Base-by-base conservation (phyloP, 2,329 filamentous ascomycete genomes). In the Ceratocystis alfenasii region DNA sequence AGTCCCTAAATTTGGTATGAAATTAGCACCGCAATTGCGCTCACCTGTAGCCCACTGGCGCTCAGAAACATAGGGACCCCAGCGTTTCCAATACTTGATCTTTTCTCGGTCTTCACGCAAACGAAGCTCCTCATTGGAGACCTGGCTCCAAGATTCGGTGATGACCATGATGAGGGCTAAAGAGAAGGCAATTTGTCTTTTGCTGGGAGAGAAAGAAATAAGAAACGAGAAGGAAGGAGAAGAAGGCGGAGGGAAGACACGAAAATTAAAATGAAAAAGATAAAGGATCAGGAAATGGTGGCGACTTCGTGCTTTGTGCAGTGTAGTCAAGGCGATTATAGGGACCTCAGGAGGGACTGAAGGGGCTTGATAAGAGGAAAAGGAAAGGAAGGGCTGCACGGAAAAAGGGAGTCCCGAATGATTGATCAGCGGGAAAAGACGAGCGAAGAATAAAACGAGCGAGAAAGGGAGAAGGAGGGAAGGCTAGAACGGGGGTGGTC, bases 61-160 rank as follows among this genome's bases (percentile, higher is more conserved):
- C 79, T 97, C 93, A 65, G 92, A 86, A 71, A 95, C 87, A 73
- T 96, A 97, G 28, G 92, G 87, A 65, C 93, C 93, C 91, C 92
- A 96, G 85, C 88, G 90, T 84, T 97, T 97, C 93, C 93, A 97
- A 79, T 97, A 97, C 75, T 90, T 93, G 70, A 78, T 83, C 69
- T 87, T 87, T 70, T 93, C 84, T 68, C 86, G 84, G 76, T 97
- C 93, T 73, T 96, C 85, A 73, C 88, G 87, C 71, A 97, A 82
- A 62, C 94, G 87, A 76, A 88, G 88, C 80, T 97, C 93, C 78
- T 97, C 93, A 76, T 89, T 87, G 68, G 88, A 91, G 74, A 93
- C 82, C 76, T 90, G 92, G 74, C 94, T 89, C 76, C 94, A 85
- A 73, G 87, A 85, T 76, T 95, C 90, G 74, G 94, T 87, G 73